A percentile compares a stretch with the other conserved stretches of the same genome.
These are phyloP conservation scores for Wickerhamomyces hampshirensis DNA, from an alignment of 805 yeast genomes.

Conservation along the genomic window DNA sequence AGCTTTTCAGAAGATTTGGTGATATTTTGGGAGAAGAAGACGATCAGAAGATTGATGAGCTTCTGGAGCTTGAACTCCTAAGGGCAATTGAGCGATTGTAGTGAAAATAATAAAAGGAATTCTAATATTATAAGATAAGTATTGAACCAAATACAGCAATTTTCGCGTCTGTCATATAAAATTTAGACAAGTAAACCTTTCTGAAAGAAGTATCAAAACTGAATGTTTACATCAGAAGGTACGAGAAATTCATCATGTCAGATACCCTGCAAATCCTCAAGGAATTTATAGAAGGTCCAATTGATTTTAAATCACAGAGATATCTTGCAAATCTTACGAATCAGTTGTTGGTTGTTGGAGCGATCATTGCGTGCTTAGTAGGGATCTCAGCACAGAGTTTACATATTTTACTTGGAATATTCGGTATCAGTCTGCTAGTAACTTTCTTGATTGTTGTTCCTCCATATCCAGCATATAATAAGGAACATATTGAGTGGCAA, in stretches of 20 bases:
- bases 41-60: conserved; percentile 21
- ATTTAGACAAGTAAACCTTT: neutral
- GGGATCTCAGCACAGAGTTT: conserved; percentile 13
- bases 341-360: conserved; percentile 8
- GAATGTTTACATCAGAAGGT: neutral
- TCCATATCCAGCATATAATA: conserved; percentile 16
- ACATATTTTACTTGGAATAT: conserved; percentile 2
- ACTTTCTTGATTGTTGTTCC: conserved; percentile 13
- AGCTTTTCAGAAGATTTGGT: conserved; percentile 43
- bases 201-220: conserved; percentile 4
- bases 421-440: conserved; percentile 1
- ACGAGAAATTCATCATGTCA: neutral
- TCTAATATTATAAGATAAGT: neutral
- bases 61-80: conserved; percentile 13
- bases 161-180: too few relatives aligned
- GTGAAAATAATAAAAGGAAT: neutral
- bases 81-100: conserved; percentile 11
- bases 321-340: conserved; percentile 5
- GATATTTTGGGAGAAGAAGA: conserved; percentile 41
- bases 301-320: conserved; percentile 16
- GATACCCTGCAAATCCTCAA: conserved; percentile 2
- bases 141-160: neutral
- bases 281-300: conserved; percentile 15
- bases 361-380: conserved; percentile 5
- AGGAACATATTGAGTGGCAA: conserved; percentile 11